Evolutionary conservation across 1,284 basidiomycete genomes (phyloP), one percentile per base, ranked within the genome.

Genomic region (Athelia sp.): DNA sequence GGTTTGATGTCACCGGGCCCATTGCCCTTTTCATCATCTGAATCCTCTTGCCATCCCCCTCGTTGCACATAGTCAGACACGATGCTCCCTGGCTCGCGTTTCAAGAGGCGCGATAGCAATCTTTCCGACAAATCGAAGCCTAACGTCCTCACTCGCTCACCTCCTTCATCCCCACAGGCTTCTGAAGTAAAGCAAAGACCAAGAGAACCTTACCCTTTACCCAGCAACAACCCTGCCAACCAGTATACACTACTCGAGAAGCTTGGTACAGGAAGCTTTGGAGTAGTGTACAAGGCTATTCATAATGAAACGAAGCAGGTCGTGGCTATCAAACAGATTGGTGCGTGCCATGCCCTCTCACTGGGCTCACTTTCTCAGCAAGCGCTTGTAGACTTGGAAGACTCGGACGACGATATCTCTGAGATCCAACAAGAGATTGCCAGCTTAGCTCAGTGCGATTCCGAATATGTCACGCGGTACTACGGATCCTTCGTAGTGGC

Each of bases 391-490:
- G 89, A 91, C 70, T 70, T 92, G 52, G 90, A 92, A 66, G 87
- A 90, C 65, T 89, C 93, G 15, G 92, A 95, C 66, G 93, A 97
- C 65, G 94, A 97, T 64, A 97, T 98, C 57, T 84, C 87, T 3
- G 94, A 98, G 68, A 99, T 99, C 49, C 97, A 99, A 64, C 92
- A 94, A 64, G 96, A 99, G 70, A 98, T 99, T 57, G 87, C 93
- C 13, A 96, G 92, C 65, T 78, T 99, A 26, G 92, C 95, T 0
- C 92, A 93, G 60, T 97, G 93, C 71, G 93, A 95, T 64, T 97
- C 94, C 9, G 90, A 95, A 68, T 93, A 92, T 66, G 93, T 99
- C 50, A 99, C 96, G 32, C 79, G 87, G 44, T 99, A 98, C 69
- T 98, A 97, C 61, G 96, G 93, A 46, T 95, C 93, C 49, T 99